Percentiles rank a stretch among this genome's conserved stretches.
Conservation (phyloP, 2,329 filamentous ascomycete species). For the Lecanosticta acicola region DNA sequence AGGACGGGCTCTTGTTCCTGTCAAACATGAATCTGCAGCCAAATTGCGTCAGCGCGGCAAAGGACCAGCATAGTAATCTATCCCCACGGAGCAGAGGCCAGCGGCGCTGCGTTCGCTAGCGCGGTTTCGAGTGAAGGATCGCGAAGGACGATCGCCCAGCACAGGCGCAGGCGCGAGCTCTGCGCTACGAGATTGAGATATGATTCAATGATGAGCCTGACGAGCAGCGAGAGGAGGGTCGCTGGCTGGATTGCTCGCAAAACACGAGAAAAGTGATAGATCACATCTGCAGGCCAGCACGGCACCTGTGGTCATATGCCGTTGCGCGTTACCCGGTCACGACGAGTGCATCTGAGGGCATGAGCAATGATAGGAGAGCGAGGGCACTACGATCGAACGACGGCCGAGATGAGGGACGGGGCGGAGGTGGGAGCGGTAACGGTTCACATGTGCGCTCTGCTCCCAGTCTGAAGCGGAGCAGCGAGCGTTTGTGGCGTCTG, state of each 20-base stretch:
- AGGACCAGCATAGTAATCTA: conserved; percentile 2
- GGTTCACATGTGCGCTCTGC: conserved; percentile 19
- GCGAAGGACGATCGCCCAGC: conserved; percentile 1
- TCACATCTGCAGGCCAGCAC: conserved; percentile 14
- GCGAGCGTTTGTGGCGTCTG: conserved; percentile 22
- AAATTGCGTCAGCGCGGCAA: conserved; percentile 16
- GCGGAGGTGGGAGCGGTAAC: conserved; percentile 13
- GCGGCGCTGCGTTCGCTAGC: conserved; percentile 10
- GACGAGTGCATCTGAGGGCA: conserved; percentile 4
- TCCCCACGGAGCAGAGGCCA: conserved; percentile 14
- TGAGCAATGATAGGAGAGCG: no score
- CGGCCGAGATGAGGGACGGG: conserved; percentile 1
- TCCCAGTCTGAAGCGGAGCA: conserved; percentile 16
- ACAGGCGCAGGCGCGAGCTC: not conserved
- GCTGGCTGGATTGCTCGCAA: not conserved
- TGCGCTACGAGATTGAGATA: not conserved
- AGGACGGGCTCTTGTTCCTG: conserved; percentile 12
- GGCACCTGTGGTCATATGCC: conserved; percentile 3
- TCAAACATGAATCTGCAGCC: conserved; percentile 17
- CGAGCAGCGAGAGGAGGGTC: not conserved
- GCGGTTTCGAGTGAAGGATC: conserved; percentile 3
- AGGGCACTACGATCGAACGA: not conserved
- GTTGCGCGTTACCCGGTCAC: conserved; percentile 6
- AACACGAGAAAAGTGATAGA: conserved; percentile 16
- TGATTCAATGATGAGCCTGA: not conserved